phyloP scores from a whole-genome alignment of 352 stramenopile species.

The Globisporangium mamillatum region DNA sequence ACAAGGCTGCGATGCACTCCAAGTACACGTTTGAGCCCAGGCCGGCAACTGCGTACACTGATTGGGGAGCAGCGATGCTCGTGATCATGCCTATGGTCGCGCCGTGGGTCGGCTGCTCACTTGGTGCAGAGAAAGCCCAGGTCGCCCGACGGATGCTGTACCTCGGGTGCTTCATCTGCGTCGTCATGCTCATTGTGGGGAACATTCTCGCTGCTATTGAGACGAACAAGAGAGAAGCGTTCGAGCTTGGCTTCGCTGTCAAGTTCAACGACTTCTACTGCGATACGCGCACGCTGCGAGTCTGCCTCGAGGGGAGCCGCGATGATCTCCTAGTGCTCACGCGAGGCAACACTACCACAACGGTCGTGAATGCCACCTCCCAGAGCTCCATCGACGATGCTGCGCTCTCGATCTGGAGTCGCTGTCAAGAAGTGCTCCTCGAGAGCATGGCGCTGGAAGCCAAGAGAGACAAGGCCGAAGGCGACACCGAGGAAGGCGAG shows the following conservation, averaged over 20 bases:
- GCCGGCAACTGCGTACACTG: too few relatives aligned
- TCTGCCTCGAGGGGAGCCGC: neutral
- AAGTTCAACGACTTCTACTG: constrained; percentile 14
- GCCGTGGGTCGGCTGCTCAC: too few relatives aligned
- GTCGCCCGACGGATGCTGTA: too few relatives aligned
- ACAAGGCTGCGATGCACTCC: too few relatives aligned
- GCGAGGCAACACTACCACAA: neutral
- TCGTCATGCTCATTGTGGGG: neutral
- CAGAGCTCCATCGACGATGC: too few relatives aligned
- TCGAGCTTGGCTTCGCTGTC: constrained; percentile 1
- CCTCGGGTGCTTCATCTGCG: neutral
- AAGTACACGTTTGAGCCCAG: too few relatives aligned
- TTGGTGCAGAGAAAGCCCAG: too few relatives aligned
- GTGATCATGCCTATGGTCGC: too few relatives aligned
- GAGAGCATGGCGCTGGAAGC: too few relatives aligned
- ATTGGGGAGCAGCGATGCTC: too few relatives aligned
- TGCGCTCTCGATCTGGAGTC: neutral
- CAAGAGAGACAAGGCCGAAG: too few relatives aligned
- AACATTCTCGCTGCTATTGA: neutral
- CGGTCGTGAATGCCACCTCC: too few relatives aligned
- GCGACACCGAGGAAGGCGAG: neutral
- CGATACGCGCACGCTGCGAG: neutral
- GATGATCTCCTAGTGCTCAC: neutral
- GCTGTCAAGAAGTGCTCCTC: neutral
- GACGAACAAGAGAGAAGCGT: neutral